Percentiles rank a stretch among this genome's conserved stretches.
Evolutionary conservation across 2,329 filamentous ascomycete species (phyloP).

Genomic region (Xylariaceae sp.): DNA sequence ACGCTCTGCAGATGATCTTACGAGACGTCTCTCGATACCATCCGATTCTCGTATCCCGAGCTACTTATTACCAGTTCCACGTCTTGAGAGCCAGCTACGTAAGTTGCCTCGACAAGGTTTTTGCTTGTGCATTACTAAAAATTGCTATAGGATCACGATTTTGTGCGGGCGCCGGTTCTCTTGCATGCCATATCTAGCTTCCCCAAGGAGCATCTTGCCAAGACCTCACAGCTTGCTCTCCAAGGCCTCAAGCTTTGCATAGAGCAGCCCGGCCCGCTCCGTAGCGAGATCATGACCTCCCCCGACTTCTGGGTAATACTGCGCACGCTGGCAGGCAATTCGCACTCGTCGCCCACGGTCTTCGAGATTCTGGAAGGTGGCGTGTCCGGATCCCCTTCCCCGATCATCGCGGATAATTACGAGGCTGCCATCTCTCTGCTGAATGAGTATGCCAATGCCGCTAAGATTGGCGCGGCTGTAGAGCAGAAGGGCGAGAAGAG

Average conservation of each 20-base stretch:
- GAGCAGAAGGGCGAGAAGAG: constrained; percentile 59
- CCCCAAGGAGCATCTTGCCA: constrained; percentile 66
- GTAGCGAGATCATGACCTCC: constrained; percentile 90
- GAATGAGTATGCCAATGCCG: constrained; percentile 83
- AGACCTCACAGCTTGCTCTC: constrained; percentile 67
- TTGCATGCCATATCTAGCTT: constrained; percentile 88
- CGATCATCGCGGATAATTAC: constrained; percentile 93
- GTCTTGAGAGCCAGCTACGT: constrained; percentile 80
- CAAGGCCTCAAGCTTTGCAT: constrained; percentile 77
- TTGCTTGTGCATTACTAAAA: background rate
- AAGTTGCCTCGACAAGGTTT: constrained; percentile 31
- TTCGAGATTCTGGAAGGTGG: constrained; percentile 83
- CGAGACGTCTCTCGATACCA: constrained; percentile 75
- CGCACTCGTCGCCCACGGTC: constrained; percentile 66
- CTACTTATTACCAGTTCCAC: constrained; percentile 78
- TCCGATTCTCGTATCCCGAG: constrained; percentile 72
- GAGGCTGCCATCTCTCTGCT: constrained; percentile 77
- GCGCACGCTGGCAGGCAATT: constrained; percentile 61
- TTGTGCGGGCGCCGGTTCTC: constrained; percentile 83
- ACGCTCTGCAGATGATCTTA: constrained; percentile 72
- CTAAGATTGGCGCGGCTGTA: constrained; percentile 60
- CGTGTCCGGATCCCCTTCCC: constrained; percentile 64
- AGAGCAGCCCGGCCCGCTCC: constrained; percentile 65
- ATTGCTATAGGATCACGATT: constrained; percentile 67
- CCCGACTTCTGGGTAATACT: constrained; percentile 96